Evolutionary conservation across 768 basidiomycete species (phyloP).

Genomic region (Lanmaoa rubissima): DNA sequence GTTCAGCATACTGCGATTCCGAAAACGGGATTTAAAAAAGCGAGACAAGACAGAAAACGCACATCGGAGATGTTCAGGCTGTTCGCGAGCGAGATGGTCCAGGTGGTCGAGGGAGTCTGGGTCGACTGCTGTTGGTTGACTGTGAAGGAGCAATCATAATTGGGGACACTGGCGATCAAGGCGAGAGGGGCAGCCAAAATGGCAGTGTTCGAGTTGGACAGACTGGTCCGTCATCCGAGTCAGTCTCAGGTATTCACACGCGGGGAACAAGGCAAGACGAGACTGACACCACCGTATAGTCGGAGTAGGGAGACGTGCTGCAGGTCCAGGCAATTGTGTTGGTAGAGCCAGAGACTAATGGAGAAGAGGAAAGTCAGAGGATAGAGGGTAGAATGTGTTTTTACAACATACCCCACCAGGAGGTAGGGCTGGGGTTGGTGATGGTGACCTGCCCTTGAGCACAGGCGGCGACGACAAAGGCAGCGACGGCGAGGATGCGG

Average conservation of each 20-base stretch:
- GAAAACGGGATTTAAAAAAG: background rate
- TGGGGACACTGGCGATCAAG: constrained; percentile 49
- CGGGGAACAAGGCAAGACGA: constrained; percentile 1
- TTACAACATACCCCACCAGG: constrained; percentile 61
- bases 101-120: constrained; percentile 44
- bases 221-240: constrained; percentile 28
- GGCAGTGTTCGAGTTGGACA: constrained; percentile 43
- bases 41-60: constrained; percentile 23
- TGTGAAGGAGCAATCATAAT: constrained; percentile 57
- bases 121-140: constrained; percentile 47
- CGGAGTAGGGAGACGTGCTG: constrained; percentile 33
- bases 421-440: constrained; percentile 41
- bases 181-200: constrained; percentile 39
- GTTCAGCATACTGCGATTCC: background rate
- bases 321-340: constrained; percentile 66
- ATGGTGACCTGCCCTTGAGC: constrained; percentile 42
- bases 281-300: constrained; percentile 49
- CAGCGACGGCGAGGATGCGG: constrained; percentile 36
- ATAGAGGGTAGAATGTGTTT: background rate
- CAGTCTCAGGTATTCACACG: constrained; percentile 3
- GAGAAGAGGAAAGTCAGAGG: background rate
- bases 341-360: constrained; percentile 50
- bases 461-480: constrained; percentile 38
- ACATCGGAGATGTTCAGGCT: constrained; percentile 52
- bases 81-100: constrained; percentile 51